Percentiles rank a stretch among this genome's conserved stretches.
Evolutionary conservation across 2,329 filamentous ascomycete genomes (phyloP).

Genomic region (Stromatinia cepivora): DNA sequence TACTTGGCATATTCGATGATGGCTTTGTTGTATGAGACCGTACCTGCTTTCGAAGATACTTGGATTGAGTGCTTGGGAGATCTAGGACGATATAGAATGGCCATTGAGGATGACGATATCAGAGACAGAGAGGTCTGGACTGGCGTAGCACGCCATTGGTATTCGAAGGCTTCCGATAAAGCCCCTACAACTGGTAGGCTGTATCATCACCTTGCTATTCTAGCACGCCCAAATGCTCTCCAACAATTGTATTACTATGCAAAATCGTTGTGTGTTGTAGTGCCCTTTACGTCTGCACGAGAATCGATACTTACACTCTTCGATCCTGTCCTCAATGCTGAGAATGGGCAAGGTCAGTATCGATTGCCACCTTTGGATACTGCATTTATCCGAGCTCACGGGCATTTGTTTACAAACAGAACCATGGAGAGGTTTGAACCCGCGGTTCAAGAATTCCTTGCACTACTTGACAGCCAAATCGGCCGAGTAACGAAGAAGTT

Average conservation of each 20-base stretch:
- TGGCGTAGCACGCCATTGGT: slow-evolving; percentile 74
- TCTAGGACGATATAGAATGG: slow-evolving; percentile 81
- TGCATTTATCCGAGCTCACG: slow-evolving; percentile 64
- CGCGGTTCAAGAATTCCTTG: slow-evolving; percentile 52
- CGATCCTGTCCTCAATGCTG: slow-evolving; percentile 53
- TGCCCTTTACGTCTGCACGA: slow-evolving; percentile 60
- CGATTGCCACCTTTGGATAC: slow-evolving; percentile 53
- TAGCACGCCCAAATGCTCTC: slow-evolving; percentile 67
- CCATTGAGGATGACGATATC: slow-evolving; percentile 80
- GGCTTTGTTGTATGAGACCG: slow-evolving; percentile 81
- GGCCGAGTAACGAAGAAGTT: slow-evolving; percentile 47
- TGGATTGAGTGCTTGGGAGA: slow-evolving; percentile 90
- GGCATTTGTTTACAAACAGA: slow-evolving; percentile 59
- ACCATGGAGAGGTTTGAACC: slow-evolving; percentile 49
- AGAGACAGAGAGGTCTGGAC: slow-evolving; percentile 77
- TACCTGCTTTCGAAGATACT: slow-evolving; percentile 77
- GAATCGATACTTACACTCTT: slow-evolving; percentile 72
- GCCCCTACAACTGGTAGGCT: slow-evolving; percentile 74
- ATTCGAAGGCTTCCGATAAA: slow-evolving; percentile 66
- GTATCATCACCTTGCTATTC: slow-evolving; percentile 84
- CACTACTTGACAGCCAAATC: slow-evolving; percentile 58
- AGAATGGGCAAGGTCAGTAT: slow-evolving; percentile 42
- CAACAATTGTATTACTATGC: slow-evolving; percentile 73
- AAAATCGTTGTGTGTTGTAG: slow-evolving; percentile 64
- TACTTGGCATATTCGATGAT: slow-evolving; percentile 90